Conservation (phyloP, 2,329 filamentous ascomycete genomes). For the Colletotrichum scovillei region DNA sequence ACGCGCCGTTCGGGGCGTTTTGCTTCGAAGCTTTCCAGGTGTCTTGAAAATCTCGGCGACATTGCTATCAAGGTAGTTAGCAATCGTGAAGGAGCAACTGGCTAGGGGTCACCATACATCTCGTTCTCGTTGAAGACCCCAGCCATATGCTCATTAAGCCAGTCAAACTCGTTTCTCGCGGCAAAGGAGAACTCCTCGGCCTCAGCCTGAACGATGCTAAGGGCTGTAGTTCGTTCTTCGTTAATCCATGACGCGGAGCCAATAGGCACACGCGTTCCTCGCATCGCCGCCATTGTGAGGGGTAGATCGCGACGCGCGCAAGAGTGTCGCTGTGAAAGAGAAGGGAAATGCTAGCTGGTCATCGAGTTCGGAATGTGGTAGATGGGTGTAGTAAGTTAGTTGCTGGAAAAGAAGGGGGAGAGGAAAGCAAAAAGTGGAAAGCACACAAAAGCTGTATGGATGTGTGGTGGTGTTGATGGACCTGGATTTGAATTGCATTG, state of each 20-base stretch:
- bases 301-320: constrained; percentile 26
- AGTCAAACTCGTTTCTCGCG: constrained; percentile 93
- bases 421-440: constrained; percentile 37
- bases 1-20: constrained; percentile 79
- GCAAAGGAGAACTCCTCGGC: constrained; percentile 94
- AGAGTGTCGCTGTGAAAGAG: constrained; percentile 29
- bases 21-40: constrained; percentile 83
- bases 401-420: constrained; percentile 30
- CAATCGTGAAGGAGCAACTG: constrained; percentile 29
- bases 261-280: constrained; percentile 73
- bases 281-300: constrained; percentile 52
- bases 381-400: constrained; percentile 23
- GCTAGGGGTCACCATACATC: constrained; percentile 70
- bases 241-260: constrained; percentile 88
- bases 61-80: constrained; percentile 67
- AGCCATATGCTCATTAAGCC: constrained; percentile 98
- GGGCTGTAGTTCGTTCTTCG: constrained; percentile 83
- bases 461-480: constrained; percentile 35
- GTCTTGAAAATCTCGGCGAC: constrained; percentile 97
- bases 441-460: constrained; percentile 28
- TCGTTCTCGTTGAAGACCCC: constrained; percentile 90
- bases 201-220: constrained; percentile 82
- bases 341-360: constrained; percentile 31
- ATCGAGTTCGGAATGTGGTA: constrained; percentile 35
- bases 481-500: constrained; percentile 34